Percentiles rank a stretch among this genome's conserved stretches.
These are phyloP conservation scores for Coniella vitis DNA, from an alignment of 2,329 filamentous ascomycete species.

Conservation along the genomic window DNA sequence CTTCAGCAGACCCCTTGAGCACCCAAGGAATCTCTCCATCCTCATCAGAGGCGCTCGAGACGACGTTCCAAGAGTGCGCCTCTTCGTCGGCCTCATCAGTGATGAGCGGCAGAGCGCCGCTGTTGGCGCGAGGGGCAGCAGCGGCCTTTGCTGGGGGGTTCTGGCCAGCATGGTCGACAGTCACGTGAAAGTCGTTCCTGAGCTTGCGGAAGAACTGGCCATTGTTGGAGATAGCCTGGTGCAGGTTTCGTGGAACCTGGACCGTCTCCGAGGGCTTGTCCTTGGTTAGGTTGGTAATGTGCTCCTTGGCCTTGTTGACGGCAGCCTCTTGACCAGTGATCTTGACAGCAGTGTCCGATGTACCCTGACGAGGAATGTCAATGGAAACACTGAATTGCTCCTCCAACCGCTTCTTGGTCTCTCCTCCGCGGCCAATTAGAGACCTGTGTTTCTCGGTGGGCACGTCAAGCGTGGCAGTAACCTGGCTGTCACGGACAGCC, in stretches of 20 bases:
- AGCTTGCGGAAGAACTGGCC: conserved; percentile 91
- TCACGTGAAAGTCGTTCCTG: conserved; percentile 78
- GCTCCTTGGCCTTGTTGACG: conserved; percentile 79
- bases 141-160: conserved; percentile 64
- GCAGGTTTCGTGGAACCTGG: conserved; percentile 73
- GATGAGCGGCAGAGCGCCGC: conserved; percentile 73
- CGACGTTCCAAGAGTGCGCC: conserved; percentile 75
- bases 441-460: conserved; percentile 84
- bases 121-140: conserved; percentile 48
- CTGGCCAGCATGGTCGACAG: conserved; percentile 83
- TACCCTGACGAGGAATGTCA: conserved; percentile 86
- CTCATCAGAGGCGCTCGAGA: conserved; percentile 55
- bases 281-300: conserved; percentile 73
- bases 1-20: conserved; percentile 70
- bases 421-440: conserved; percentile 87
- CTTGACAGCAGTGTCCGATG: conserved; percentile 77
- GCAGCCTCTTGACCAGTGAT: conserved; percentile 71
- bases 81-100: conserved; percentile 67
- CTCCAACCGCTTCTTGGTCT: conserved; percentile 79
- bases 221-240: conserved; percentile 80
- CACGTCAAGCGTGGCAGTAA: conserved; percentile 71
- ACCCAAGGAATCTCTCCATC: conserved; percentile 83
- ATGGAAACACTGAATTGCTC: conserved; percentile 78
- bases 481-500: conserved; percentile 74
- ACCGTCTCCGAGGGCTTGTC: conserved; percentile 83